Percentiles rank a stretch among this genome's conserved stretches.
Conservation (phyloP, 345 rosid species). For the Cardamine occulta region DNA sequence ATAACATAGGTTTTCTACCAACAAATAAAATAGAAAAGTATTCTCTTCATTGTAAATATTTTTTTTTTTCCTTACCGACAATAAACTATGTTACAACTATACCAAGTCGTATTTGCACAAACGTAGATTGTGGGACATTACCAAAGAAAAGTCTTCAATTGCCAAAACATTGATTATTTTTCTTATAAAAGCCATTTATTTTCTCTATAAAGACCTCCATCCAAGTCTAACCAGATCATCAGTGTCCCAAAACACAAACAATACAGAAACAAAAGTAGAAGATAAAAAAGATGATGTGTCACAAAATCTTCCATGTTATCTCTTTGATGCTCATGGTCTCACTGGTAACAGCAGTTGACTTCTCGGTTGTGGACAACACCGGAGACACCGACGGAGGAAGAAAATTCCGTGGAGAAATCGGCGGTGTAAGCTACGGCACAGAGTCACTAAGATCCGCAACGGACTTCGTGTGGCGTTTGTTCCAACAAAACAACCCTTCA, state of each 20-base stretch:
- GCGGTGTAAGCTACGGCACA: slow-evolving; percentile 37
- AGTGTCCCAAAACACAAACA: neutral
- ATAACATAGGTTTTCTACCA: too few species aligned
- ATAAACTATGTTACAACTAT: neutral
- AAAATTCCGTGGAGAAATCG: slow-evolving; percentile 47
- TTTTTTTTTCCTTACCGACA: neutral
- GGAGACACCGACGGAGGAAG: slow-evolving; percentile 47
- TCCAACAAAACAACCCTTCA: slow-evolving; percentile 50
- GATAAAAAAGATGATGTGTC: neutral
- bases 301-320: slow-evolving; percentile 16
- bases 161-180: neutral
- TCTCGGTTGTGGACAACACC: slow-evolving; percentile 45
- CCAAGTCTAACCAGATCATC: neutral
- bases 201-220: slow-evolving; percentile 3
- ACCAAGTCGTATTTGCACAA: neutral
- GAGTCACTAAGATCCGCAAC: slow-evolving; percentile 46
- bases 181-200: neutral
- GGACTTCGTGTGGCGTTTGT: slow-evolving; percentile 46
- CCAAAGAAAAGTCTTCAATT: neutral
- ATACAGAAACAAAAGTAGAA: neutral
- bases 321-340: slow-evolving; percentile 21
- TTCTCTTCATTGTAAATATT: too few species aligned
- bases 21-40: too few species aligned
- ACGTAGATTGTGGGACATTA: neutral
- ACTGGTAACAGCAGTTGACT: slow-evolving; percentile 39